Conservation (phyloP, 148 eudicot species). For the Fallopia convolvulus region DNA sequence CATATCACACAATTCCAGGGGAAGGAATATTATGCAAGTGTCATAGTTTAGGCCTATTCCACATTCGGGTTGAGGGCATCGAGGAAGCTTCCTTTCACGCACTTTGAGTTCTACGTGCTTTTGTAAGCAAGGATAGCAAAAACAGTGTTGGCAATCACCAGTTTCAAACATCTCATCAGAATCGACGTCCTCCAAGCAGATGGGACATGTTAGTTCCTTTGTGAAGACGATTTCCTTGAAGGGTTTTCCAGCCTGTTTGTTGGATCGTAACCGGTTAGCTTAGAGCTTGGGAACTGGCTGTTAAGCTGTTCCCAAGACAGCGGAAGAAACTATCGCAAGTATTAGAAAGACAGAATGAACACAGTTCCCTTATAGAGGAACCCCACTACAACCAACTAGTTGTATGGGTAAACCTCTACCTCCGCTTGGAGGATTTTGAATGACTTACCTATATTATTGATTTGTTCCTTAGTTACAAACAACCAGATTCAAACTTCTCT, state of each 20-base stretch:
- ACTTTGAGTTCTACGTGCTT: neutral
- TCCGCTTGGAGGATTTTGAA: too few species aligned
- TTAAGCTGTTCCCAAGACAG: too few species aligned
- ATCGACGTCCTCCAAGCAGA: neutral
- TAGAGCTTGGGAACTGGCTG: too few species aligned
- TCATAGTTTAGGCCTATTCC: neutral
- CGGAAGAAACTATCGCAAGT: too few species aligned
- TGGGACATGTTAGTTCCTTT: neutral
- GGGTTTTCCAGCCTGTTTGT: neutral
- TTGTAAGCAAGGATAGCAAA: neutral
- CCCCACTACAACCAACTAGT: too few species aligned
- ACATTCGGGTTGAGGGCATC: neutral
- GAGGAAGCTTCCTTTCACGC: neutral
- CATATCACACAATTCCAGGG: neutral
- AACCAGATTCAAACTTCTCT: too few species aligned
- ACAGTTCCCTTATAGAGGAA: too few species aligned
- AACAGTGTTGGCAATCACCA: neutral
- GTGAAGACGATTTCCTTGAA: neutral
- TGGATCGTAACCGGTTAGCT: too few species aligned
- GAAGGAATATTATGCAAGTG: neutral
- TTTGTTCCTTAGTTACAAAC: too few species aligned
- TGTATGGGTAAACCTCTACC: too few species aligned
- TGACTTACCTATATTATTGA: too few species aligned
- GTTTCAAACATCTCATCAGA: neutral
- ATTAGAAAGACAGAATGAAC: too few species aligned